Conservation (phyloP, 305 asterid genomes). For the Andrographis paniculata region DNA sequence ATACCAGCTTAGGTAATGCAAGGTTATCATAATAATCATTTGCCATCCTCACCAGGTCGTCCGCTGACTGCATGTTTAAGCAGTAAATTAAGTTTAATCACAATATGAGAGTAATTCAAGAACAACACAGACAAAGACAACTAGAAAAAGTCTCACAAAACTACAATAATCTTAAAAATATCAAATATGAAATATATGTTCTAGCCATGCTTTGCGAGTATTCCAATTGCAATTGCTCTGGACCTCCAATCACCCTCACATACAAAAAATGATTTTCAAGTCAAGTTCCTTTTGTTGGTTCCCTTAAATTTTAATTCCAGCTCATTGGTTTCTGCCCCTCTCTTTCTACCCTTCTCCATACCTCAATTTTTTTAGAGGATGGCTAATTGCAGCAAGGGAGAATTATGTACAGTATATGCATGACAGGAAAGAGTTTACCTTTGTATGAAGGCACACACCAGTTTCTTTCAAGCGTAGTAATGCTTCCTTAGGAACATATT, state of each 20-base stretch:
- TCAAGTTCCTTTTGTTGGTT: neutral
- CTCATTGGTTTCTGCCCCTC: neutral
- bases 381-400: too few relatives aligned
- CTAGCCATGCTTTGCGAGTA: too few relatives aligned
- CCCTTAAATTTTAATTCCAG: neutral
- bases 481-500: constrained; percentile 64
- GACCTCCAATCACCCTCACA: neutral
- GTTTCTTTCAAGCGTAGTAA: constrained; percentile 64
- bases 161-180: neutral
- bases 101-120: neutral
- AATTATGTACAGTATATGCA: too few relatives aligned
- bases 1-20: constrained; percentile 97
- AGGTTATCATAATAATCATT: constrained; percentile 71
- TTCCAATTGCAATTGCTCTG: neutral
- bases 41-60: constrained; percentile 85
- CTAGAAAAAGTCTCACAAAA: neutral
- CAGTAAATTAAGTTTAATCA: neutral
- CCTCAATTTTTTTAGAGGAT: constrained; percentile 3
- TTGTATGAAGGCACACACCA: constrained; percentile 72
- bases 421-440: constrained; percentile 39
- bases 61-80: constrained; percentile 59
- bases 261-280: too few relatives aligned
- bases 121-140: neutral
- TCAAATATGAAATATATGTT: neutral
- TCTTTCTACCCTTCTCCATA: constrained; percentile 2